phyloP scores from a whole-genome alignment of 228 moss, liverwort and hornwort genomes.

The Sphagnum fallax region DNA sequence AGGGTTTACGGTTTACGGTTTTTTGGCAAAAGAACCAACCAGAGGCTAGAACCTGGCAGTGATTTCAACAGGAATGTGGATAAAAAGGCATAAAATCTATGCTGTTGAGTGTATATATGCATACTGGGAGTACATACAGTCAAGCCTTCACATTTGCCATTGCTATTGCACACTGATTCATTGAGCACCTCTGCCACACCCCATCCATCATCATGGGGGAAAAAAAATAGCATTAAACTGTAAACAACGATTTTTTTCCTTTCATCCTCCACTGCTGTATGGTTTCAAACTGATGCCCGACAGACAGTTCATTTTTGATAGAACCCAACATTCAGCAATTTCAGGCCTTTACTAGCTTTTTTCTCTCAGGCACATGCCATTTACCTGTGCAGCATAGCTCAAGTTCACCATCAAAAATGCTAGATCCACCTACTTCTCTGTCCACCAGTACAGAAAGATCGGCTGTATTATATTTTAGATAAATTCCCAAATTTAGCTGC shows the following conservation, averaged over 20 bases:
- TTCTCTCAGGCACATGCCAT: too few species aligned
- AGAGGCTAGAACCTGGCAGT: too few species aligned
- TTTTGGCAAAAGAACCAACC: too few species aligned
- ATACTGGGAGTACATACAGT: slow-evolving; percentile 39
- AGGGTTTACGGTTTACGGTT: too few species aligned
- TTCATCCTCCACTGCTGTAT: too few species aligned
- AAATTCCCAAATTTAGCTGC: slow-evolving; percentile 85
- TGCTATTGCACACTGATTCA: slow-evolving; percentile 66
- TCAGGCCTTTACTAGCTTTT: not conserved
- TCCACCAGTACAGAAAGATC: slow-evolving; percentile 94
- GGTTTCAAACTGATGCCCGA: too few species aligned
- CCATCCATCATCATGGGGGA: slow-evolving; percentile 56
- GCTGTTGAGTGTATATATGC: too few species aligned
- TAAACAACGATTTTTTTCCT: too few species aligned
- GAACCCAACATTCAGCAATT: not conserved
- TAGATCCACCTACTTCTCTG: slow-evolving; percentile 76
- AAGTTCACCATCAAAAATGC: slow-evolving; percentile 77
- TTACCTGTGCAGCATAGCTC: slow-evolving; percentile 94
- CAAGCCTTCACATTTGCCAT: slow-evolving; percentile 64
- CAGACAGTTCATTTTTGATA: too few species aligned
- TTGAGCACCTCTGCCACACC: slow-evolving; percentile 77
- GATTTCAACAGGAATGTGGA: too few species aligned
- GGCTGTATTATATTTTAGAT: slow-evolving; percentile 47
- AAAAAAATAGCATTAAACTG: not conserved
- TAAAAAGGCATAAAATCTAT: too few species aligned